Conservation (phyloP, 306 rosid species). For the Castanea crenata region DNA sequence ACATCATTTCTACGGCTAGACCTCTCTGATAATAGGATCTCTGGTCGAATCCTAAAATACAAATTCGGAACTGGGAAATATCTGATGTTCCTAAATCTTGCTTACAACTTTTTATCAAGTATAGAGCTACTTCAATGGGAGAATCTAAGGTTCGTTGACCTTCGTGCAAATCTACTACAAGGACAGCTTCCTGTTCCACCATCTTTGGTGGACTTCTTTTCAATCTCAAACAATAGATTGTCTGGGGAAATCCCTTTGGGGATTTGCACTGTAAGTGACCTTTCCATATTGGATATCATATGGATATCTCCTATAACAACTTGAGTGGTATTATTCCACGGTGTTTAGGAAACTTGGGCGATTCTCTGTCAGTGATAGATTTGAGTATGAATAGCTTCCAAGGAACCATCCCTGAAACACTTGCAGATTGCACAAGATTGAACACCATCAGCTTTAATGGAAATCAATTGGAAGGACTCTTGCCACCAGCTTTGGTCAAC, state of each 20-base stretch:
- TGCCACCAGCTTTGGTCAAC: slow-evolving; percentile 13
- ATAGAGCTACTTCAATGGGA: slow-evolving; percentile 7
- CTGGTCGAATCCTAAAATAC: too few species aligned
- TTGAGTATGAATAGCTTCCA: slow-evolving; percentile 24
- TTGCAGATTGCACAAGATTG: not conserved
- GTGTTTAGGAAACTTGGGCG: slow-evolving; percentile 7
- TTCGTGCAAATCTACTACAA: slow-evolving; percentile 27
- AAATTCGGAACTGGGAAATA: not conserved
- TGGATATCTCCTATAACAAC: not conserved
- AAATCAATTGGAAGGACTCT: slow-evolving; percentile 31
- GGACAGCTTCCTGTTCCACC: slow-evolving; percentile 26
- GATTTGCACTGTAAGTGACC: not conserved
- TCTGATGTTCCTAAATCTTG: not conserved
- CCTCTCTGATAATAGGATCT: too few species aligned
- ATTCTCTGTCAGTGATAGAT: slow-evolving; percentile 9
- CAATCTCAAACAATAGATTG: slow-evolving; percentile 28
- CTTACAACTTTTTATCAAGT: slow-evolving; percentile 12
- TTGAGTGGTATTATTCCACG: slow-evolving; percentile 26
- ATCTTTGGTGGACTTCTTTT: not conserved
- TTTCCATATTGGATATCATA: not conserved
- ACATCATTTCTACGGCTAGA: too few species aligned
- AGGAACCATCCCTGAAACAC: slow-evolving; percentile 16
- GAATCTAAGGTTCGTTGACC: fast-evolving
- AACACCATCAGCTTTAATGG: slow-evolving; percentile 19
- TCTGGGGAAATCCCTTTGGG: slow-evolving; percentile 17